These are phyloP conservation scores for Suhomyces panamericanus DNA, from an alignment of 1,139 yeast species.

Conservation along the genomic window DNA sequence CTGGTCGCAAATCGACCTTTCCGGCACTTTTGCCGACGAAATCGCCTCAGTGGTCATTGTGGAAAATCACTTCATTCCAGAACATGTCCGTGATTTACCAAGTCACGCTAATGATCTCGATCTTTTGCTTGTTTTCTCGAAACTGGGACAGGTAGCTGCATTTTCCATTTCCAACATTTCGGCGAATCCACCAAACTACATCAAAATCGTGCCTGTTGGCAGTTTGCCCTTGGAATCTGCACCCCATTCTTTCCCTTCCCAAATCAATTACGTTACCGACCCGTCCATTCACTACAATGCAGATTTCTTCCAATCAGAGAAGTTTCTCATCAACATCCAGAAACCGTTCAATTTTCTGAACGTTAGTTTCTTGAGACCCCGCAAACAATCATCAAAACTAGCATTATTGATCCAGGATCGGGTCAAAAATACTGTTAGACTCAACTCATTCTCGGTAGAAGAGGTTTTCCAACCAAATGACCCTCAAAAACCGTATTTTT, in stretches of 20 bases:
- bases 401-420: slow-evolving; percentile 42
- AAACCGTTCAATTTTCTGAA: slow-evolving; percentile 31
- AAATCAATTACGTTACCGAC: not conserved
- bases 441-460: slow-evolving; percentile 24
- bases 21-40: slow-evolving; percentile 19
- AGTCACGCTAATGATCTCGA: slow-evolving; percentile 39
- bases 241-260: slow-evolving; percentile 11
- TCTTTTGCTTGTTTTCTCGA: slow-evolving; percentile 53
- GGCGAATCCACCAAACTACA: slow-evolving; percentile 45
- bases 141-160: slow-evolving; percentile 44
- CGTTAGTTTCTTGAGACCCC: slow-evolving; percentile 19
- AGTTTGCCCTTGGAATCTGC: not conserved
- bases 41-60: slow-evolving; percentile 49
- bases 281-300: slow-evolving; percentile 2
- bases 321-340: slow-evolving; percentile 17
- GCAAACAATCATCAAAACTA: slow-evolving; percentile 14
- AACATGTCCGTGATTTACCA: not conserved
- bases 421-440: slow-evolving; percentile 37
- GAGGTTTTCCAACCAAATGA: not conserved
- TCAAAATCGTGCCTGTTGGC: slow-evolving; percentile 13
- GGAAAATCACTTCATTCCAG: slow-evolving; percentile 52
- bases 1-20: slow-evolving; percentile 58
- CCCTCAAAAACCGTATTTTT: not conserved
- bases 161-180: slow-evolving; percentile 55
- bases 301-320: slow-evolving; percentile 10